These are phyloP conservation scores for Euphrasia arctica DNA, from an alignment of 305 asterid species.

Conservation along the genomic window DNA sequence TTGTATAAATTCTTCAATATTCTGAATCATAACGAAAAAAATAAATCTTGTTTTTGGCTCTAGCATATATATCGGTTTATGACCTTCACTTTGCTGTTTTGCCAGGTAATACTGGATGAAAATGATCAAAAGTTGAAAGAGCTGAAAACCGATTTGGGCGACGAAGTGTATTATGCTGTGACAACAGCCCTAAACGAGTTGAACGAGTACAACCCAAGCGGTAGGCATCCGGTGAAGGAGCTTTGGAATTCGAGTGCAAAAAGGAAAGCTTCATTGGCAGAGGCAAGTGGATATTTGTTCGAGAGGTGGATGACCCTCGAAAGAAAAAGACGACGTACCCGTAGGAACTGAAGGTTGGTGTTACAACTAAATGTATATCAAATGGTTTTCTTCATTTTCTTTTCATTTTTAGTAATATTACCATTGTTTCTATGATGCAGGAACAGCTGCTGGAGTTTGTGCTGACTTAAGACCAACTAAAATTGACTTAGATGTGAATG, in stretches of 20 bases:
- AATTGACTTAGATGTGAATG: background rate
- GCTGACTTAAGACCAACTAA: slow-evolving; percentile 9
- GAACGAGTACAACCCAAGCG: slow-evolving; percentile 75
- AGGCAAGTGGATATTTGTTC: slow-evolving; percentile 40
- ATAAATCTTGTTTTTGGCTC: background rate
- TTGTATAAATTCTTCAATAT: too few relatives aligned
- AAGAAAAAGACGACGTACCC: slow-evolving; percentile 32
- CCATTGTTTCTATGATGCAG: slow-evolving; percentile 13
- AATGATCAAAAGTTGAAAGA: slow-evolving; percentile 55
- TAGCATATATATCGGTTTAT: too few relatives aligned
- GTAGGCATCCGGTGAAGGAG: slow-evolving; percentile 63
- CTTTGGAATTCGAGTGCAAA: slow-evolving; percentile 54
- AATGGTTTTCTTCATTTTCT: slow-evolving; percentile 7
- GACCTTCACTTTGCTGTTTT: background rate
- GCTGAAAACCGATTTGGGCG: slow-evolving; percentile 47
- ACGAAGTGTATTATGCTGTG: slow-evolving; percentile 49
- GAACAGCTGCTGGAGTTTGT: slow-evolving; percentile 10
- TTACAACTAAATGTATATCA: background rate
- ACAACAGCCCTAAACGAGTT: slow-evolving; percentile 59
- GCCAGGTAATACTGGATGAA: slow-evolving; percentile 48
- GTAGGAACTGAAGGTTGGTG: slow-evolving; percentile 28
- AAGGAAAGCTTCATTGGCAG: slow-evolving; percentile 45
- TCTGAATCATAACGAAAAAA: too few relatives aligned
- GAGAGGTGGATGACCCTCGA: slow-evolving; percentile 46
- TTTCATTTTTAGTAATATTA: background rate